These are phyloP conservation scores for Hygrophila difformis DNA, from an alignment of 257 asterid genomes.

Conservation along the genomic window DNA sequence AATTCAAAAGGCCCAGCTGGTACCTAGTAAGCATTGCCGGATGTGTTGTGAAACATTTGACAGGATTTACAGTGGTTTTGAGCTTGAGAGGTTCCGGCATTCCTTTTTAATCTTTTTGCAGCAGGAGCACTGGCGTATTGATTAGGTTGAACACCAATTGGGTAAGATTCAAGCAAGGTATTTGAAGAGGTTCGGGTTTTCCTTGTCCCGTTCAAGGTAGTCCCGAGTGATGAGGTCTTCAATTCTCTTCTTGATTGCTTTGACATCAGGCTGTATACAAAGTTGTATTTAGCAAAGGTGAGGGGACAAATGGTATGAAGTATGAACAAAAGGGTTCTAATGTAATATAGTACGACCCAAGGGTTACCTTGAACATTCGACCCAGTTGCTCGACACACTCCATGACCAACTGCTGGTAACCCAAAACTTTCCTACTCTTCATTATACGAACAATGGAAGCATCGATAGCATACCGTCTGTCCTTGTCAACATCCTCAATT, in stretches of 20 bases:
- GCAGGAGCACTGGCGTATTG: too few relatives aligned
- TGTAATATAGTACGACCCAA: not conserved
- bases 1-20: too few relatives aligned
- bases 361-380: conserved; percentile 52
- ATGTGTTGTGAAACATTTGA: too few relatives aligned
- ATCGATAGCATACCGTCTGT: conserved; percentile 57
- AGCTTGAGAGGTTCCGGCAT: too few relatives aligned
- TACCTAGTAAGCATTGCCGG: too few relatives aligned
- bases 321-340: not conserved
- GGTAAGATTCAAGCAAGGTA: conserved; percentile 37
- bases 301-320: too few relatives aligned
- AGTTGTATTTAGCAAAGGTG: not conserved
- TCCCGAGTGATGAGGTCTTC: conserved; percentile 66
- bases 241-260: conserved; percentile 60
- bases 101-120: too few relatives aligned
- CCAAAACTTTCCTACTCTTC: conserved; percentile 56
- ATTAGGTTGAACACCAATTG: too few relatives aligned
- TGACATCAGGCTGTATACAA: conserved; percentile 39
- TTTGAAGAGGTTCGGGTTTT: conserved; percentile 49
- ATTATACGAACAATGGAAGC: conserved; percentile 58
- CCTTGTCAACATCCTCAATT: conserved; percentile 59
- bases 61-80: too few relatives aligned
- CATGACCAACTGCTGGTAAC: conserved; percentile 54
- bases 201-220: conserved; percentile 64
- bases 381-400: conserved; percentile 58